These are phyloP conservation scores for Pistacia integerrima DNA, from an alignment of 345 rosid species.

Conservation along the genomic window DNA sequence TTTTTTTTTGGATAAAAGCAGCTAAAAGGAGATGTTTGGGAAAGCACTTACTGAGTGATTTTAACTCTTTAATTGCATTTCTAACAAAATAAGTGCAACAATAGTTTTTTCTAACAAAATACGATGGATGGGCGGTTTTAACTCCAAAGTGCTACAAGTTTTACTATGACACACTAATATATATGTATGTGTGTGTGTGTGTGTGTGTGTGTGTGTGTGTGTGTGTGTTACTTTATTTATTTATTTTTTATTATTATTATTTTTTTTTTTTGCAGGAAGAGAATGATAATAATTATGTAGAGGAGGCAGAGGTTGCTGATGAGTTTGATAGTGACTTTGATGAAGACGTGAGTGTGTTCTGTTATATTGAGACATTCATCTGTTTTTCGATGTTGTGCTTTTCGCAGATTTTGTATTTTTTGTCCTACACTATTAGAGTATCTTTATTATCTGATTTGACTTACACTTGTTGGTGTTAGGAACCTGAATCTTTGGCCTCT, in stretches of 20 bases:
- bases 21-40: background rate
- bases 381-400: background rate
- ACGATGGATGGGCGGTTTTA: no score
- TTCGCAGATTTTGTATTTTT: background rate
- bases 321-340: conserved; percentile 93
- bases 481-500: conserved; percentile 34
- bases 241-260: background rate
- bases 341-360: conserved; percentile 69
- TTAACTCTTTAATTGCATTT: background rate
- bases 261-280: conserved; percentile 58
- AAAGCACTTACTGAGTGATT: background rate
- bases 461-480: conserved; percentile 46
- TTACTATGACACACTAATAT: background rate
- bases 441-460: conserved; percentile 1
- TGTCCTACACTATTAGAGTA: background rate
- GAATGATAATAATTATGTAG: conserved; percentile 73
- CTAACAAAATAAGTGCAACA: background rate
- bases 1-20: no score
- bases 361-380: conserved; percentile 8
- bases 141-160: no score
- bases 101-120: no score
- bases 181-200: no score
- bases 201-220: no score
- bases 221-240: conserved; percentile 6
- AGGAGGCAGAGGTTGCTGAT: conserved; percentile 82